Conservation (phyloP, 208 protist species). For the Acanthamoeba healyi region DNA sequence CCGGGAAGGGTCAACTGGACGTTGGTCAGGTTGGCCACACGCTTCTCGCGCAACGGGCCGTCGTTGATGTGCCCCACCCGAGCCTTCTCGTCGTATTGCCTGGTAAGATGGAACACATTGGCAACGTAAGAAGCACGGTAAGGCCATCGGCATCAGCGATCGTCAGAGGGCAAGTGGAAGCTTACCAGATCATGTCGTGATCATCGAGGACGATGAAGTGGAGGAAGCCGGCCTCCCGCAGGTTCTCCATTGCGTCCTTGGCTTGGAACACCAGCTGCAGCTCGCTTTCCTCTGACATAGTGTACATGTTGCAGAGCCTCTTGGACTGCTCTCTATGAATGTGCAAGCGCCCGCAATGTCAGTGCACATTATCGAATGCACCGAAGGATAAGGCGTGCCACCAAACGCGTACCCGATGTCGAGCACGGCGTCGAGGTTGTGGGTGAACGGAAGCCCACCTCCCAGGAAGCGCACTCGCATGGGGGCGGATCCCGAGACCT, state of each 20-base stretch:
- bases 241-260: slow-evolving; percentile 28
- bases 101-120: background rate
- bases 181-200: slow-evolving; percentile 59
- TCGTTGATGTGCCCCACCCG: slow-evolving; percentile 43
- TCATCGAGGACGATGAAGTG: slow-evolving; percentile 46
- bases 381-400: background rate
- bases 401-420: slow-evolving; percentile 2
- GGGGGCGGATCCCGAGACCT: background rate
- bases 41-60: background rate
- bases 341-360: no score
- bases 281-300: background rate
- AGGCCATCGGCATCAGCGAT: no score
- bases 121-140: no score
- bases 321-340: background rate
- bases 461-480: slow-evolving; percentile 39
- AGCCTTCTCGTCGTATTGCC: slow-evolving; percentile 32
- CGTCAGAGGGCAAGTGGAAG: background rate
- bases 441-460: background rate
- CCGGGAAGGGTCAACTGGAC: slow-evolving; percentile 18
- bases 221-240: slow-evolving; percentile 10
- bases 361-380: background rate
- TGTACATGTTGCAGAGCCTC: slow-evolving; percentile 21
- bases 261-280: slow-evolving; percentile 4
- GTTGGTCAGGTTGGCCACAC: background rate
- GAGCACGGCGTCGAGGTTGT: slow-evolving; percentile 62